Evolutionary conservation across 805 yeast genomes (phyloP).

Genomic region (Lachancea mirantina): DNA sequence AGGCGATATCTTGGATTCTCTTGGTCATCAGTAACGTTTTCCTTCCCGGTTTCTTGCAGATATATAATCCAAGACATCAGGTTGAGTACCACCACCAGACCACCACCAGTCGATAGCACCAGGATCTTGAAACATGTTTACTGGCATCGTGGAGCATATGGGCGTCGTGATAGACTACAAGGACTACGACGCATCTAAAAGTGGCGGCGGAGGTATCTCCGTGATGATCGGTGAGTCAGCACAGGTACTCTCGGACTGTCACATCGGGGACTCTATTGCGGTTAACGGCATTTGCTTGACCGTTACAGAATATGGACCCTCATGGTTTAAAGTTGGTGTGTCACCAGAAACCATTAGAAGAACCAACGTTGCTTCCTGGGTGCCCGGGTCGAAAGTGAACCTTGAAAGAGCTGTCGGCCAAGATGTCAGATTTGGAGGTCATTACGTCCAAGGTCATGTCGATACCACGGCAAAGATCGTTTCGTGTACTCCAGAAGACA

Average conservation of each 20-base stretch:
- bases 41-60: too few species aligned
- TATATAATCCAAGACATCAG: too few species aligned
- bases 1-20: too few species aligned
- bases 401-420: slow-evolving; percentile 80
- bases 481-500: slow-evolving; percentile 50
- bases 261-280: slow-evolving; percentile 89
- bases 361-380: slow-evolving; percentile 63
- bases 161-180: slow-evolving; percentile 42
- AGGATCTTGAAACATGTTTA: too few species aligned
- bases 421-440: slow-evolving; percentile 90
- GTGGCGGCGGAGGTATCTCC: slow-evolving; percentile 51
- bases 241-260: slow-evolving; percentile 66
- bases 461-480: slow-evolving; percentile 77
- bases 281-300: slow-evolving; percentile 88
- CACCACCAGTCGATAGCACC: too few species aligned
- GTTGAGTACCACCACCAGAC: too few species aligned
- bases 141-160: slow-evolving; percentile 84
- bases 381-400: slow-evolving; percentile 58
- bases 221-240: slow-evolving; percentile 56
- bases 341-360: slow-evolving; percentile 88
- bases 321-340: slow-evolving; percentile 76
- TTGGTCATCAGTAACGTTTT: too few species aligned
- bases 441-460: slow-evolving; percentile 95
- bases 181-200: slow-evolving; percentile 15
- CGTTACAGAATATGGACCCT: slow-evolving; percentile 66